Evolutionary conservation across 2,329 filamentous ascomycete species (phyloP).

Genomic region (Colletotrichum liriopes): DNA sequence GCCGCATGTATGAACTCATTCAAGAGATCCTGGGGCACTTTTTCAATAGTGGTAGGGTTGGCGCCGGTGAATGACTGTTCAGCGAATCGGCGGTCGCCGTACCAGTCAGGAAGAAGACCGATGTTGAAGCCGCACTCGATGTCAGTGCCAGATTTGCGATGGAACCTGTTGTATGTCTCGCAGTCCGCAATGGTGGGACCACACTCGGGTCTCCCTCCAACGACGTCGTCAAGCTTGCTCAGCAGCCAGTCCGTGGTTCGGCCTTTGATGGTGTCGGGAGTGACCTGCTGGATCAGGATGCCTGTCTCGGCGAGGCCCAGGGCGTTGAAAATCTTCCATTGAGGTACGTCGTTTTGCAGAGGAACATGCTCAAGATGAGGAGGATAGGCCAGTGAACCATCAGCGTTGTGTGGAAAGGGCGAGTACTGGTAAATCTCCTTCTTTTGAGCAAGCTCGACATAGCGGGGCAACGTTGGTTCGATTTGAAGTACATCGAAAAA

Average conservation of each 20-base stretch:
- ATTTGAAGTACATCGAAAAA: slow-evolving; percentile 54
- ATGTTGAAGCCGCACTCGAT: slow-evolving; percentile 53
- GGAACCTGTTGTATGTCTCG: slow-evolving; percentile 52
- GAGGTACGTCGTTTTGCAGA: slow-evolving; percentile 45
- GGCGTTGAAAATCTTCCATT: slow-evolving; percentile 52
- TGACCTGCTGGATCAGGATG: slow-evolving; percentile 52
- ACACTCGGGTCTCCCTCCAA: slow-evolving; percentile 49
- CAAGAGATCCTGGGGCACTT: slow-evolving; percentile 51
- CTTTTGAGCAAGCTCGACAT: slow-evolving; percentile 50
- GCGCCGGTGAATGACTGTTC: slow-evolving; percentile 61
- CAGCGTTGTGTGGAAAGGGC: slow-evolving; percentile 45
- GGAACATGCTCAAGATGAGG: slow-evolving; percentile 52
- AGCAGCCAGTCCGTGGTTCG: slow-evolving; percentile 52
- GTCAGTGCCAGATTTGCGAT: slow-evolving; percentile 54
- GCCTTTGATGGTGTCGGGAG: slow-evolving; percentile 51
- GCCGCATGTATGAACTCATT: slow-evolving; percentile 55
- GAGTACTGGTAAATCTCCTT: slow-evolving; percentile 50
- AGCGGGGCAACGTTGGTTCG: slow-evolving; percentile 53
- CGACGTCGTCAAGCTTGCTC: slow-evolving; percentile 45
- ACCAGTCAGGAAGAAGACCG: slow-evolving; percentile 47
- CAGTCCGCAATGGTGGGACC: slow-evolving; percentile 51
- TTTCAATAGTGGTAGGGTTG: slow-evolving; percentile 63
- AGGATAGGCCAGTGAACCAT: slow-evolving; percentile 51
- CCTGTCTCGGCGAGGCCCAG: slow-evolving; percentile 51
- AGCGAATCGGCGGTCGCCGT: slow-evolving; percentile 56